Conservation (phyloP, 768 basidiomycete genomes). For the Termitomyces sp. region DNA sequence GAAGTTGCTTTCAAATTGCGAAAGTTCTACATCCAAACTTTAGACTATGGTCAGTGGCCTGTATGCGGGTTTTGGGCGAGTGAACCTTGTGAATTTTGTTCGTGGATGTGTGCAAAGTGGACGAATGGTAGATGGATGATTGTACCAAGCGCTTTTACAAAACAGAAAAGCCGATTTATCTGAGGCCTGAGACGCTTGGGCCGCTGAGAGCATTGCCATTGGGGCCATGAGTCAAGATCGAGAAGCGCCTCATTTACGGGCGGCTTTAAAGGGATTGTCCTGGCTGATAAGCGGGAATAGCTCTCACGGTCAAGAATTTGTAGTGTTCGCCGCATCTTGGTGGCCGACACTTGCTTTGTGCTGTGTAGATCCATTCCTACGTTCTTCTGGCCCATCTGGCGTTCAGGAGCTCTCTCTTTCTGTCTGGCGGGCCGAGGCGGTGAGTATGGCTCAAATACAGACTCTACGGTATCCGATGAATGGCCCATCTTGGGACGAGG, state of each 20-base stretch:
- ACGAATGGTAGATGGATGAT: too few relatives aligned
- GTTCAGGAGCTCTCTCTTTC: slow-evolving; percentile 1
- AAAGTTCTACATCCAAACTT: not conserved
- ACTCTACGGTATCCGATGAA: slow-evolving; percentile 27
- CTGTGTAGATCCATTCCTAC: slow-evolving; percentile 1
- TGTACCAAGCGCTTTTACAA: too few relatives aligned
- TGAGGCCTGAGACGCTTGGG: not conserved
- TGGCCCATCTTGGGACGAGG: slow-evolving; percentile 72
- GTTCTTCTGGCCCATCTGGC: not conserved
- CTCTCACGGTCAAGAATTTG: slow-evolving; percentile 13
- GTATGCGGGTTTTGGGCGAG: not conserved
- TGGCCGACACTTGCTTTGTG: slow-evolving; percentile 9
- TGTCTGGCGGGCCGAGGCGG: slow-evolving; percentile 4
- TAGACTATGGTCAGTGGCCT: not conserved
- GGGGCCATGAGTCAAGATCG: slow-evolving; percentile 1
- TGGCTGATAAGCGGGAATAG: not conserved
- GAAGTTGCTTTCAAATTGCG: not conserved
- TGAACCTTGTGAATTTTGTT: not conserved
- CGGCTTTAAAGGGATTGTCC: slow-evolving; percentile 1
- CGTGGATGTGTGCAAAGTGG: not conserved
- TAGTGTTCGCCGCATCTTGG: slow-evolving; percentile 9
- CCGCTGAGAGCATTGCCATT: not conserved
- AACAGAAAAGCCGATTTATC: not conserved
- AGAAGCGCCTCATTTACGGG: slow-evolving; percentile 2
- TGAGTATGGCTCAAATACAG: slow-evolving; percentile 37